These are phyloP conservation scores for Xylaria sp. DNA, from an alignment of 2,329 filamentous ascomycete species.

Conservation along the genomic window DNA sequence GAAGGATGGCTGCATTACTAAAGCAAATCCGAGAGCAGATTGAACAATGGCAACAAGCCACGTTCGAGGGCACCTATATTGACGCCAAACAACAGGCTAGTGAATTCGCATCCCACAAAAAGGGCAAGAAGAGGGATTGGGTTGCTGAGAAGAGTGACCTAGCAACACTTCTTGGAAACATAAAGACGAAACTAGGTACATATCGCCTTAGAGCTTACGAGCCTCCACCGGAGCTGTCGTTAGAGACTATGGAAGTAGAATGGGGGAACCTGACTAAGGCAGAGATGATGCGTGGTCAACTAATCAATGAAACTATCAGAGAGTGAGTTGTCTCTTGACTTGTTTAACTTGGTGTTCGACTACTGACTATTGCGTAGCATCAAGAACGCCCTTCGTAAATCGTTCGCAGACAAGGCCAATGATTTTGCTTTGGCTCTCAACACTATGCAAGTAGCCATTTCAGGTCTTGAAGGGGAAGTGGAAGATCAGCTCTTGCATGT, in stretches of 20 bases:
- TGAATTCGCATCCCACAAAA: slow-evolving; percentile 90
- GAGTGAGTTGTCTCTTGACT: slow-evolving; percentile 68
- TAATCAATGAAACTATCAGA: slow-evolving; percentile 98
- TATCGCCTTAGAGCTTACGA: slow-evolving; percentile 93
- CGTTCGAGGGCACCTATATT: slow-evolving; percentile 89
- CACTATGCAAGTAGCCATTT: slow-evolving; percentile 93
- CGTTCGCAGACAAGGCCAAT: slow-evolving; percentile 97
- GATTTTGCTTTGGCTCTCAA: slow-evolving; percentile 96
- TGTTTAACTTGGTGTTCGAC: background rate
- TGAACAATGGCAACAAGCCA: slow-evolving; percentile 79
- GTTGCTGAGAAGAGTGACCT: slow-evolving; percentile 98
- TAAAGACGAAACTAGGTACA: slow-evolving; percentile 97
- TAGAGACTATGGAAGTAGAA: slow-evolving; percentile 83
- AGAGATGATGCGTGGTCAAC: slow-evolving; percentile 88
- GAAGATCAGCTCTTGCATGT: slow-evolving; percentile 94
- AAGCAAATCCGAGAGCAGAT: slow-evolving; percentile 78
- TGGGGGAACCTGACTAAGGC: slow-evolving; percentile 84
- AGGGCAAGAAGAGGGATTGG: slow-evolving; percentile 90
- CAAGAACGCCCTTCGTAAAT: slow-evolving; percentile 91
- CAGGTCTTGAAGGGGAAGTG: slow-evolving; percentile 95
- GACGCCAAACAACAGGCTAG: slow-evolving; percentile 89
- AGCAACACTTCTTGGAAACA: slow-evolving; percentile 92
- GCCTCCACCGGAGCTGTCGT: slow-evolving; percentile 82
- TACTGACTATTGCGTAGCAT: slow-evolving; percentile 66
- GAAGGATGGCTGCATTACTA: slow-evolving; percentile 86